Evolutionary conservation across 2,329 filamentous ascomycete species (phyloP).

Genomic region (Sporothrix pseudoabietina): DNA sequence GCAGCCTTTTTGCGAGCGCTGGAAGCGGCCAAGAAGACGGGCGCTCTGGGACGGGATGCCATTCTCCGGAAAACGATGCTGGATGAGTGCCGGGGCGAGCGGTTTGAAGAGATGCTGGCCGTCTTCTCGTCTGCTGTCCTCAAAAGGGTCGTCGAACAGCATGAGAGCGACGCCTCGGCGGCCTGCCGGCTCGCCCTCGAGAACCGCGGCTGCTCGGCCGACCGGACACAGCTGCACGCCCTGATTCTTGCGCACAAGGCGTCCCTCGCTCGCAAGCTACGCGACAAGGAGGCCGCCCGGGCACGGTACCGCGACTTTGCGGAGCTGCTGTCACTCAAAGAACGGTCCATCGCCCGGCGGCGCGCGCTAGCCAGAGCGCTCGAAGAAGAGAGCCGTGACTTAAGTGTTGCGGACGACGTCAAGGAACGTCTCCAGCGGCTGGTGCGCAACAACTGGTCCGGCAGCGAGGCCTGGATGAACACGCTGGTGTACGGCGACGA

Average conservation of each 20-base stretch:
- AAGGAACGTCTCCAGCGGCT: conserved; percentile 59
- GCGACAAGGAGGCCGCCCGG: conserved; percentile 61
- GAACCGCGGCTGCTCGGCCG: conserved; percentile 58
- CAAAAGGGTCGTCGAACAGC: conserved; percentile 62
- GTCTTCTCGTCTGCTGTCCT: conserved; percentile 82
- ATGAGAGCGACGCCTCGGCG: conserved; percentile 28
- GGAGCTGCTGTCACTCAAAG: conserved; percentile 64
- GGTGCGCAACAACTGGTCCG: conserved; percentile 75
- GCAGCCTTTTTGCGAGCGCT: conserved; percentile 79
- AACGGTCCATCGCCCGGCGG: conserved; percentile 57
- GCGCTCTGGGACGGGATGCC: conserved; percentile 74
- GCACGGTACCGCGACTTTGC: conserved; percentile 65
- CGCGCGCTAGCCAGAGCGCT: conserved; percentile 50
- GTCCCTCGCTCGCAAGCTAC: conserved; percentile 62
- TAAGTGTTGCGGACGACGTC: conserved; percentile 45
- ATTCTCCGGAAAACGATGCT: conserved; percentile 92
- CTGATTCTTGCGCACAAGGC: conserved; percentile 73
- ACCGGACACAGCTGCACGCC: conserved; percentile 59
- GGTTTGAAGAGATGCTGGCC: conserved; percentile 82
- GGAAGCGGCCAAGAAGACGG: conserved; percentile 85
- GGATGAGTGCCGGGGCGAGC: conserved; percentile 91
- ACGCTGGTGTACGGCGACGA: conserved; percentile 68
- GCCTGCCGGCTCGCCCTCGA: conserved; percentile 61
- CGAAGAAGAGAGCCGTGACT: conserved; percentile 34
- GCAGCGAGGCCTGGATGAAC: conserved; percentile 73